Base-by-base conservation (phyloP, 139 green algal genomes). In the Chlorella sorokiniana region DNA sequence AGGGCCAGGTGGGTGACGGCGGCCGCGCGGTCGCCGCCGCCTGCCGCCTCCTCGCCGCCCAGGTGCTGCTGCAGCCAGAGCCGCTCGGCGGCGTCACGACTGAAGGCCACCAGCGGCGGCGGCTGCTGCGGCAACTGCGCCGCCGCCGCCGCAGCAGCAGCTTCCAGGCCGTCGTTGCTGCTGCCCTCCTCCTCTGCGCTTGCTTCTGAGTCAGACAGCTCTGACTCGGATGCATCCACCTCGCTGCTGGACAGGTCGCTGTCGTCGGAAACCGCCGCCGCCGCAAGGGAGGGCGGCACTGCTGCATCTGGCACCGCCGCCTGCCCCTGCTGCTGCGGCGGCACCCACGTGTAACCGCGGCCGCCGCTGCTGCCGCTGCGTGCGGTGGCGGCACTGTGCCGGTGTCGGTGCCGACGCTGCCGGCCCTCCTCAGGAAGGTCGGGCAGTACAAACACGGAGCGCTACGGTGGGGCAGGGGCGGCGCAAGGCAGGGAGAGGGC, bases 51-150 rank as follows among this genome's bases (percentile, higher is more conserved):
- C n/a, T n/a, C 54, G 70, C 40, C 29, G 18, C 25, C 18, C 52
- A 87, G 68, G 70, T 84, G 76, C 56, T 80, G 45, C 42, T 78
- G 45, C 22, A 35, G 44, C 85, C 85, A 89, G 23, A 79, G 29
- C n/a, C 23, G 11, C 56, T 78, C 79, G 41, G 77, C 27, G 6
- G 61, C 71, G 37, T 83, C 73, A 23, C 69, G 56, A 29, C 45
- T 64, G 23, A 88, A 88, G 18, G 72, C 61, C 70, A 63, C 5
- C 35, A 64, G 41, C n/a, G 40, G 75, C 56, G 54, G 68, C 27
- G 40, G 27, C 37, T 1, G 67, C 38, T 27, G 2, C 62, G 3
- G n/a, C 33, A 29, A n/a, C 14, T 22, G 44, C 69, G n/a, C n/a
- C n/a, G n/a, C n/a, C n/a, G n/a, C 48, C 1, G 48, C 48, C 14